Evolutionary conservation across 768 basidiomycete species (phyloP), one percentile per base, ranked within the genome.

Genomic region (Rhizopogon sp.): DNA sequence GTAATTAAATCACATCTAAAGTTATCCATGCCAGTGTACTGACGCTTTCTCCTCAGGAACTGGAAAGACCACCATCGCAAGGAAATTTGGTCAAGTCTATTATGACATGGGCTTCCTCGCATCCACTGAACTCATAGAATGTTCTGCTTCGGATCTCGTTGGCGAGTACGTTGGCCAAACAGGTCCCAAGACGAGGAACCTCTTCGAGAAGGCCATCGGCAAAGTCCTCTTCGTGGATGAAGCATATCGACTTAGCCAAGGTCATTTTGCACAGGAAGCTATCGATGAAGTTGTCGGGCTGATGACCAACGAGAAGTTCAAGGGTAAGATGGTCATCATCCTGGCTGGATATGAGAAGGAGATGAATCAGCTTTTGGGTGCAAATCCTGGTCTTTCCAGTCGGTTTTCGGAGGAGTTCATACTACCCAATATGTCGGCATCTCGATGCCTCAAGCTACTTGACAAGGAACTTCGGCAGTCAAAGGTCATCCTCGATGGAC

Each of bases 151-250:
- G 1, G 87, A 88, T 58, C 74, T 89, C 31, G 80, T 88, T 3
- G 87, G 82, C 3, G 74, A 86, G 61, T 88, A 82, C 49, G 79
- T 88, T 11, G 87, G 87, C 5, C 85, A 88, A 0, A 88, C 87
- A 1, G 87, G 86, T 1, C 85, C 85, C 0, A 86, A 86, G 65
- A 83, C 82, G 1, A 73, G 68, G 58, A 73, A 79, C 49, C 61
- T 82, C 1, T 79, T 88, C 42, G 82, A 85, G 49, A 83, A 81
- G 63, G 87, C 84, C 0, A 73, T 85, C 1, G 87, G 87, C 0
- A 76, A 78, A 41, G 85, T 88, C 3, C 72, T 88, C 1, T 88
- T 88, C 69, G 75, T 88, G 50, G 87, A 88, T 53, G 87, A 88
- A 57, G 87, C 87, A 0, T 88, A 88, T 60, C 73, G 85, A 31